These are phyloP conservation scores for Neonothopanus nambi DNA, from an alignment of 1,284 basidiomycete species.

Conservation along the genomic window DNA sequence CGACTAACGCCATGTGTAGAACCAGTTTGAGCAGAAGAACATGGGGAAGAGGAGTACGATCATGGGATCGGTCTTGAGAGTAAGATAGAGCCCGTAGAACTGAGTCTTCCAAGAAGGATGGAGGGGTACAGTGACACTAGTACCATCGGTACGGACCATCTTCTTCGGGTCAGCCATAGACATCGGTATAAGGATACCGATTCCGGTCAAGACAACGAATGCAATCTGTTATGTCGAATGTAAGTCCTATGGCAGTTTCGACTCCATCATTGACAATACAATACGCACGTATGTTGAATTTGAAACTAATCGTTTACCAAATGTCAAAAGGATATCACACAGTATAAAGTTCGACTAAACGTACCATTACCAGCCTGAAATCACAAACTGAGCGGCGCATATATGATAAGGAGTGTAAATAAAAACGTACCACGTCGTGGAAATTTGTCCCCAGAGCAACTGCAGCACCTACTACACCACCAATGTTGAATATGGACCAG, in stretches of 20 bases:
- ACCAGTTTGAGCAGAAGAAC: conserved; percentile 31
- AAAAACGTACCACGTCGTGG: conserved; percentile 40
- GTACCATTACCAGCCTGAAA: conserved; percentile 32
- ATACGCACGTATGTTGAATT: conserved; percentile 62
- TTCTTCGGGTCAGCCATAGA: conserved; percentile 68
- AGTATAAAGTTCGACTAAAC: conserved; percentile 7
- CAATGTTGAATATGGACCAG: conserved; percentile 38
- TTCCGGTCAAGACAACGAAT: conserved; percentile 69
- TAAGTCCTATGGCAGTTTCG: background rate
- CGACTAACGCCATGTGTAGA: conserved; percentile 25
- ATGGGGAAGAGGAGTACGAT: conserved; percentile 27
- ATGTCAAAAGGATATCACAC: background rate
- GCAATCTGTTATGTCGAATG: conserved; percentile 54
- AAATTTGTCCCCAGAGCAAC: conserved; percentile 64
- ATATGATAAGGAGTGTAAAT: too few species aligned
- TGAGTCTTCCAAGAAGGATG: conserved; percentile 67
- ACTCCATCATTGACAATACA: background rate
- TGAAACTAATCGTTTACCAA: conserved; percentile 36
- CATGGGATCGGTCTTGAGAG: conserved; percentile 38
- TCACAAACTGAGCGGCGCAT: background rate
- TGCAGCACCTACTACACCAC: conserved; percentile 68
- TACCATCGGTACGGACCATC: conserved; percentile 75
- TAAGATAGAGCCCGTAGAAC: conserved; percentile 42
- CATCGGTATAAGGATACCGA: conserved; percentile 64
- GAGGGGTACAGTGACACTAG: conserved; percentile 54